Evolutionary conservation across 2,329 filamentous ascomycete genomes (phyloP).

Genomic region (Cladosporium colombiae): DNA sequence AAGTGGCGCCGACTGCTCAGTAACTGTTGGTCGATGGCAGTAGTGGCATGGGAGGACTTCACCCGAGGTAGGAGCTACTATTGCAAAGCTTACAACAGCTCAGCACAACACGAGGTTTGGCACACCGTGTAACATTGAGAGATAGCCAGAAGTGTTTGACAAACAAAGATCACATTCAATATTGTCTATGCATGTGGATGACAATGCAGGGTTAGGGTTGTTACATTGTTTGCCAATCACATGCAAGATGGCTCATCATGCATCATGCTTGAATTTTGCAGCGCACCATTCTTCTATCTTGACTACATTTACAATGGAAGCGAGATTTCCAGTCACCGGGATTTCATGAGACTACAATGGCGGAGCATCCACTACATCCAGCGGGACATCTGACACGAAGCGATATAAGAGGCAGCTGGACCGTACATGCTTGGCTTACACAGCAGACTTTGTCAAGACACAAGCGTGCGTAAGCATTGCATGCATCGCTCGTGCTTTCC

Average conservation of each 20-base stretch:
- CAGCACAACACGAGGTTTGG: not conserved
- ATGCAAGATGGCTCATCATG: not conserved
- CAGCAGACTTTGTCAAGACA: not conserved
- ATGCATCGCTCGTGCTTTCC: not conserved
- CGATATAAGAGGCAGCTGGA: not conserved
- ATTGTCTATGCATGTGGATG: not conserved
- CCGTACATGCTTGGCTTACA: not conserved
- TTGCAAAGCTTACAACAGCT: too few species aligned
- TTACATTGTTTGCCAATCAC: not conserved
- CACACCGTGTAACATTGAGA: not conserved
- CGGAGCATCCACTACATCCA: not conserved
- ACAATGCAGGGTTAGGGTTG: not conserved
- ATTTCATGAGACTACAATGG: not conserved
- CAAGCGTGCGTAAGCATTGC: not conserved
- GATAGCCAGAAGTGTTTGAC: not conserved
- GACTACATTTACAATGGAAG: not conserved
- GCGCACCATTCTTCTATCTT: not conserved
- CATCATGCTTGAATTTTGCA: not conserved
- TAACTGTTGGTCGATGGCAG: not conserved
- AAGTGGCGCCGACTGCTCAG: not conserved
- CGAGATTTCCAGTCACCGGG: not conserved
- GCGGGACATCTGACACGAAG: not conserved
- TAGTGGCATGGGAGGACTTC: not conserved
- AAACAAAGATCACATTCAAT: not conserved
- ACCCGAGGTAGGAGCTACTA: not conserved